Base-by-base conservation (phyloP, 768 basidiomycete species). In the Phaeolepiota aurea region DNA sequence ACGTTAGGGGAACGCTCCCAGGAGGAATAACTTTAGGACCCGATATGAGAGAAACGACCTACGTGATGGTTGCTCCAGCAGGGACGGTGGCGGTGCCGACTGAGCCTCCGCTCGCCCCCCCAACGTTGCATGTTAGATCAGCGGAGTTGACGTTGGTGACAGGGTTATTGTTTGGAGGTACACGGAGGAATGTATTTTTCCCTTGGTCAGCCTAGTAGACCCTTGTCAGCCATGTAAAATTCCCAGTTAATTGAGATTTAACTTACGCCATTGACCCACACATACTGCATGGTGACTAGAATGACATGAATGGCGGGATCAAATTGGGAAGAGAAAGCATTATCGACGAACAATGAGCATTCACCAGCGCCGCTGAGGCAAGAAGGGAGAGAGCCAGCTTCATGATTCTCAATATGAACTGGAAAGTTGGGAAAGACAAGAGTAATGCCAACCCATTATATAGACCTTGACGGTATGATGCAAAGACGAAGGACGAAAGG, bases 81-180 rank as follows among this genome's bases (percentile, higher is more conserved):
- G 64, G 51, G 44, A 74, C 63, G 43, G 55, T 58, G 7, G 61
- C 50, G 3, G 70, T 74, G 12, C 45, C 38, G 15, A 69, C 65
- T 28, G 55, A 50, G 15, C 62, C 41, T 4, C 69, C 71, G 18
- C 60, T 62, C 28, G 64, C 56, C 4, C 72, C 73, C 42, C 63
- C 63, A 43, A 73, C 72, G 44, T 74, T 73, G 62, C 73, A 74
- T 15, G 70, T 73, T 15, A 74, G 43, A 49, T 74, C 72, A 2
- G 54, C 72, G 18, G 69, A 71, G 15, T 69, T 72, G 19, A 75
- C 72, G 42, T 75, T 72, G 23, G 69, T 72, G 36, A 74, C 72
- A 11, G 73, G 73, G 51, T 72, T 74, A 58, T 75, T 75, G 58
- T 54, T 74, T 9, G 73, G 73, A 5, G 68, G 59, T 15, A 73